These are phyloP conservation scores for Saprolegnia diclina DNA, from an alignment of 352 stramenopile genomes.

Conservation along the genomic window DNA sequence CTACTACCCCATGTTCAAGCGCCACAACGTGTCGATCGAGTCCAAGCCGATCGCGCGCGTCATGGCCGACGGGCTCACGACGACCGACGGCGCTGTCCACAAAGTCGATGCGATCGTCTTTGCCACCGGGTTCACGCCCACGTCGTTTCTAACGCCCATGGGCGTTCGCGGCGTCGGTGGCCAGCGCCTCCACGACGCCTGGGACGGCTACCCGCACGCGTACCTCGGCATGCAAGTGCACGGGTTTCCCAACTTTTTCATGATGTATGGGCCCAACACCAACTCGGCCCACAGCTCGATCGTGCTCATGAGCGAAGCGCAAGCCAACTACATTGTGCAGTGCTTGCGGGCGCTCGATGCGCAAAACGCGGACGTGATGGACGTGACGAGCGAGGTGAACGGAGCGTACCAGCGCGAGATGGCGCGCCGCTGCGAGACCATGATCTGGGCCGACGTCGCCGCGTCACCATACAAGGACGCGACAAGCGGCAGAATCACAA, in stretches of 20 bases:
- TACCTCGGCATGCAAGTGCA: not conserved
- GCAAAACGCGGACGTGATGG: not conserved
- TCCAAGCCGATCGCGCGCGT: not conserved
- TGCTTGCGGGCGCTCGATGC: not conserved
- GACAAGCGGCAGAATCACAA: not conserved
- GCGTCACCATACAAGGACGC: conserved; percentile 7
- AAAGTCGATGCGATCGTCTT: conserved; percentile 29
- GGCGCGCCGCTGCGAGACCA: not conserved
- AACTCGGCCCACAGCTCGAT: not conserved
- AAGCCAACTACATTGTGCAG: not conserved
- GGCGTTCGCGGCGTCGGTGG: not conserved
- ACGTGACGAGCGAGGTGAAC: not conserved
- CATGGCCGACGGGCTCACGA: not conserved
- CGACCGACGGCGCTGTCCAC: conserved; percentile 21
- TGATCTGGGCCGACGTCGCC: not conserved
- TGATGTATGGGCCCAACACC: conserved; percentile 4
- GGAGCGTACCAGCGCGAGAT: not conserved
- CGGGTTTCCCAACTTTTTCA: conserved; percentile 3
- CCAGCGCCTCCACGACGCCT: not conserved
- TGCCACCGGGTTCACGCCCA: not conserved
- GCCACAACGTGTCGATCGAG: conserved; percentile 26
- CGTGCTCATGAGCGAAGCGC: not conserved
- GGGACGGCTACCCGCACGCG: not conserved
- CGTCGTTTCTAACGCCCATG: conserved; percentile 3
- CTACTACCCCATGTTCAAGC: conserved; percentile 14